Conservation (phyloP, 176 grass and related monocot species). For the Triticum aestivum region IWGSC_CS_RefSeq_v2.1 NC_057810.1:424248559-424249058, state of each 20-base stretch:
- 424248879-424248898: neutral
- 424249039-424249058: neutral
- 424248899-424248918: conserved; percentile 18
- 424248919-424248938: neutral
- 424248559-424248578: conserved; percentile 62
- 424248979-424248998: conserved; percentile 18
- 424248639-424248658: conserved; percentile 7
- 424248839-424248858: neutral
- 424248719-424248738: neutral
- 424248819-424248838: neutral
- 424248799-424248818: neutral
- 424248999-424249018: neutral
- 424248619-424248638: neutral
- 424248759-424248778: neutral
- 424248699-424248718: neutral
- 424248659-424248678: neutral
- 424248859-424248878: neutral
- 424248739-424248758: conserved; percentile 2
- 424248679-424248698: neutral
- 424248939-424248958: neutral
- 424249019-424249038: neutral
- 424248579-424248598: conserved; percentile 7
- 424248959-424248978: neutral
- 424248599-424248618: conserved; percentile 9
- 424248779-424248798: neutral